Base-by-base conservation (phyloP, 2,329 filamentous ascomycete genomes). In the Neurospora sp. region DNA sequence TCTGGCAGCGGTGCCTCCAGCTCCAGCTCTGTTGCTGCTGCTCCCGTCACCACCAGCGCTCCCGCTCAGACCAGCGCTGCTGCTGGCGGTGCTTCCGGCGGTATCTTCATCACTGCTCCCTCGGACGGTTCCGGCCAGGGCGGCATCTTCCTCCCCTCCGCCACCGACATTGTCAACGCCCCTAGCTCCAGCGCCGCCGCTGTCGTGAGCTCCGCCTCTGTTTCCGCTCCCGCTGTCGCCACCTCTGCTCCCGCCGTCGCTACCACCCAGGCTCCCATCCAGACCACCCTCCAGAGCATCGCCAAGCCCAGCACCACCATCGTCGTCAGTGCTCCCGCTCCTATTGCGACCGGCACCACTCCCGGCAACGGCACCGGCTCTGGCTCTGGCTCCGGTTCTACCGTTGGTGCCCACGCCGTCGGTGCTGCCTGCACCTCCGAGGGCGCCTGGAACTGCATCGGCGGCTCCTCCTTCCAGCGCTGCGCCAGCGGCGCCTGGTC, bases 401-500 rank as follows among this genome's bases (percentile, higher is more conserved):
- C 66, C 19, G 19, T 38, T 28, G 73, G 68, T 9, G 52, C 40
- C 1, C 72, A 81, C 33, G 74, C 83, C 1, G 78, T 77, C 6
- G 85, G 85, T 43, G 79, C 81, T 4, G 70, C 81, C 68, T 86
- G 85, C 81, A 78, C 76, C 66, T 69, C 78, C 17, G 84, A 86
- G 73, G 85, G 85, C 69, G 70, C 75, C 19, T 86, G 83, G 82
- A 83, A 84, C 78, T 87, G 85, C 76, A 76, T 85, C 68, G 78
- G 74, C 36, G 83, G 84, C 70, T 75, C 72, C n/a, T 78, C 79
- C 19, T 87, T 84, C 81, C 84, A 86, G 78, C 83, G 82, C 70
- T 87, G 85, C 74, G 84, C 83, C 33, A 81, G 78, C 68, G 84
- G 85, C 33, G 66, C 76, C 33, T 87, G 85, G 85, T 80, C 83